Evolutionary conservation across 2,329 filamentous ascomycete species (phyloP), one percentile per base, ranked within the genome.

Genomic region (Didymella keratinophila): DNA sequence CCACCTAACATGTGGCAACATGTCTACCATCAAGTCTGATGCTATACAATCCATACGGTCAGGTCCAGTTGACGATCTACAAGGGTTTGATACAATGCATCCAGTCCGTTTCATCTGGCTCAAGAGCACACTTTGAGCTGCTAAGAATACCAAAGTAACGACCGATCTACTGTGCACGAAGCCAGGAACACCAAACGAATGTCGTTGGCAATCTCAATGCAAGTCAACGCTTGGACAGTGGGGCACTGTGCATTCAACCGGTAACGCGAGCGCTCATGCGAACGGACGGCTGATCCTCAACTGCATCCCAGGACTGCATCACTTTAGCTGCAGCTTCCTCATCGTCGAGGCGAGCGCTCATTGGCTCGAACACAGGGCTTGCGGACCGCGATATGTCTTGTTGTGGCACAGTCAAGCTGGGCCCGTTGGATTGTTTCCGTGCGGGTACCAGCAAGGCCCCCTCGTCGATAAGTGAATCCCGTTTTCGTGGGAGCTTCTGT

Each of bases 401-500:
- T 55, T 70, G 65, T 50, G 72, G 72, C 58, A 76, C 70, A 52
- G 64, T 63, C 53, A 76, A 62, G 42, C 58, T 70, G 59, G 67
- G 55, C 45, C 64, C 67, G 60, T 65, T 66, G 34, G 46, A 42
- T 50, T 71, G 66, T 47, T 60, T 52, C 54, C 49, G 56, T 52
- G 52, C 42, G 67, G 66, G 48, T 58, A 56, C 57, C 49, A 67
- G 60, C 52, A 65, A 43, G 57, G 61, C 54, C 23, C 63, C 67
- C 52, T 69, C 67, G 53, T 74, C 74, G 18, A 74, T 52, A 25
- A 76, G 57, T 16, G 73, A 75, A 46, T 76, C 74, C 39, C 73
- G 70, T 66, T 76, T 76, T 47, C 67, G 63, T 4, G 77, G 76
- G 25, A 82, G 71, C 58, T 74, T 76, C 66, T 82, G 80, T 14